Evolutionary conservation across 1,284 basidiomycete species (phyloP).

Genomic region (Grifola frondosa): DNA sequence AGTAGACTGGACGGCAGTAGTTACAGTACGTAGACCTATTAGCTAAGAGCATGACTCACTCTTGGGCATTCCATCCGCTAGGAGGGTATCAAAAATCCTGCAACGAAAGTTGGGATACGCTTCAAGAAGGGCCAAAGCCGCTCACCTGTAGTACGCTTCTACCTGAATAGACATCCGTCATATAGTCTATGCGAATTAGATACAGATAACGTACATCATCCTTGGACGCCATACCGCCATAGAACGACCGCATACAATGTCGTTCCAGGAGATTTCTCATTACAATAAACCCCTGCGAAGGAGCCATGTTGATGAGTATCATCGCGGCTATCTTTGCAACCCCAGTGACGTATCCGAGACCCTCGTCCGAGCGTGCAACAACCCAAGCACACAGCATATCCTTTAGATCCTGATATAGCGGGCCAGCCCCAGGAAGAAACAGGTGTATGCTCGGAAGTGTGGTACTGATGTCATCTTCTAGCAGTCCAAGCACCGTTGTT

Average conservation of each 20-base stretch:
- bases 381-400: constrained; percentile 92
- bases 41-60: constrained; percentile 47
- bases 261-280: constrained; percentile 89
- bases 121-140: background rate
- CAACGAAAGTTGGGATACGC: constrained; percentile 12
- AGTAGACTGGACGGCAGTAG: constrained; percentile 62
- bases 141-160: constrained; percentile 71
- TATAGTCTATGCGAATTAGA: background rate
- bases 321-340: constrained; percentile 83
- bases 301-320: constrained; percentile 85
- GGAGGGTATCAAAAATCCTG: constrained; percentile 89
- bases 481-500: constrained; percentile 58
- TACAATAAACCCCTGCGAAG: constrained; percentile 79
- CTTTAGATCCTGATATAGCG: constrained; percentile 83
- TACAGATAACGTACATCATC: constrained; percentile 69
- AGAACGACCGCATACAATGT: constrained; percentile 85
- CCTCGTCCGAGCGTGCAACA: constrained; percentile 86
- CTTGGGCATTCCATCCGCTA: constrained; percentile 94
- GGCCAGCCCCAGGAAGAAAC: constrained; percentile 77
- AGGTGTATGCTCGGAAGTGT: constrained; percentile 90
- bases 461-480: constrained; percentile 78
- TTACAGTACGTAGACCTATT: constrained; percentile 9
- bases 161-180: constrained; percentile 45
- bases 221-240: constrained; percentile 62
- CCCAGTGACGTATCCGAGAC: constrained; percentile 72